Conservation (phyloP, 768 basidiomycete species). For the Tylopilus felleus region DNA sequence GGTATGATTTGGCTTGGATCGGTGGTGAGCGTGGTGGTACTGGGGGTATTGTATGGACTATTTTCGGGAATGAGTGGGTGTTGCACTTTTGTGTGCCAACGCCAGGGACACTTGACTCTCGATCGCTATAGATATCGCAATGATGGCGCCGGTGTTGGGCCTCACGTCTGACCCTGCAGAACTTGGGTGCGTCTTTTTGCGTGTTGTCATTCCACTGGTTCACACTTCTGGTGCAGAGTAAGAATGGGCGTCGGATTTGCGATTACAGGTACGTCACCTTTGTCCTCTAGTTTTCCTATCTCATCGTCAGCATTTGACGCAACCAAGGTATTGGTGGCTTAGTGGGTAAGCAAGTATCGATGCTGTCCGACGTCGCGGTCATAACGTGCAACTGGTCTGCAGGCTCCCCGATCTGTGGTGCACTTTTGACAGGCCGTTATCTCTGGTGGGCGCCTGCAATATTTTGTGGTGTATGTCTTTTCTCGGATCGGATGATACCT, state of each 20-base stretch:
- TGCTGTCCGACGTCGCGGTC: not conserved
- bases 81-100: not conserved
- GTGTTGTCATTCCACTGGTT: not conserved
- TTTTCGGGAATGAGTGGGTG: slow-evolving; percentile 45
- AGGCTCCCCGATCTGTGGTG: slow-evolving; percentile 58
- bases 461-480: slow-evolving; percentile 41
- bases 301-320: not conserved
- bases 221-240: slow-evolving; percentile 10
- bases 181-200: slow-evolving; percentile 39
- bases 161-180: slow-evolving; percentile 47
- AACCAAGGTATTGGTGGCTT: slow-evolving; percentile 24
- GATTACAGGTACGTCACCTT: slow-evolving; percentile 33
- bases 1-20: slow-evolving; percentile 42
- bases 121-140: slow-evolving; percentile 30
- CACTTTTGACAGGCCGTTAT: slow-evolving; percentile 46
- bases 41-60: slow-evolving; percentile 46
- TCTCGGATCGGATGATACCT: not conserved
- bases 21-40: slow-evolving; percentile 37
- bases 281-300: not conserved
- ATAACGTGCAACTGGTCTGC: slow-evolving; percentile 12
- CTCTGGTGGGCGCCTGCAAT: slow-evolving; percentile 57
- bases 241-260: slow-evolving; percentile 50
- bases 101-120: not conserved
- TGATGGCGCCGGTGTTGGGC: slow-evolving; percentile 44
- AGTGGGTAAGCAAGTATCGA: slow-evolving; percentile 10